Evolutionary conservation across 202 grass and related monocot species (phyloP).

Genomic region (Carex sylvatica): DNA sequence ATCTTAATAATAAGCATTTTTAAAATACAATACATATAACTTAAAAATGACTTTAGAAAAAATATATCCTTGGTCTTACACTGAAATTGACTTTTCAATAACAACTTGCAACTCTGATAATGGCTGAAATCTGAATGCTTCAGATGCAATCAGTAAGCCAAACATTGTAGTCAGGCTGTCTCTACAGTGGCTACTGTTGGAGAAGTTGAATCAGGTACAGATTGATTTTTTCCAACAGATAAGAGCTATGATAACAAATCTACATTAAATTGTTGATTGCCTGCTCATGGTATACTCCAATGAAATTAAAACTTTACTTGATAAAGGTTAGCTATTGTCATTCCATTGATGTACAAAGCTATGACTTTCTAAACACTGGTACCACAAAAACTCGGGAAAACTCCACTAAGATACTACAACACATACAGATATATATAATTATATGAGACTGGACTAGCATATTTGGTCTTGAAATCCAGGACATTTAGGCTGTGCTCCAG

Average conservation of each 20-base stretch:
- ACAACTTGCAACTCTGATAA: neutral
- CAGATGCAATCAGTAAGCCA: neutral
- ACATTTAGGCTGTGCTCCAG: neutral
- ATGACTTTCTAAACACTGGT: neutral
- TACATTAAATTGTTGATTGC: neutral
- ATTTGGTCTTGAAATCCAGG: neutral
- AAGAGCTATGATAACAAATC: neutral
- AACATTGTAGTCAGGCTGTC: constrained; percentile 1
- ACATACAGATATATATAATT: neutral
- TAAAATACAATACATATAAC: neutral
- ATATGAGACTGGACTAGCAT: neutral
- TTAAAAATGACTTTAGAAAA: neutral
- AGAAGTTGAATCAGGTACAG: neutral
- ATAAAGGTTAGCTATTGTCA: neutral
- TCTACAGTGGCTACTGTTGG: neutral
- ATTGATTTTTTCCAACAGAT: neutral
- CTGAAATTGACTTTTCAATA: neutral
- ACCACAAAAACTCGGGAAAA: neutral
- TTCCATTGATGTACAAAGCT: neutral
- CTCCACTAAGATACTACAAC: neutral
- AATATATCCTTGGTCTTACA: neutral
- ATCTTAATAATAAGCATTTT: neutral
- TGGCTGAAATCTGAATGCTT: neutral
- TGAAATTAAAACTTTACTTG: neutral
- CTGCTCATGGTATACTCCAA: neutral